Evolutionary conservation across 192 early-diverging fungal genomes (phyloP), one percentile per base, ranked within the genome.

Genomic region (Dispira simplex): DNA sequence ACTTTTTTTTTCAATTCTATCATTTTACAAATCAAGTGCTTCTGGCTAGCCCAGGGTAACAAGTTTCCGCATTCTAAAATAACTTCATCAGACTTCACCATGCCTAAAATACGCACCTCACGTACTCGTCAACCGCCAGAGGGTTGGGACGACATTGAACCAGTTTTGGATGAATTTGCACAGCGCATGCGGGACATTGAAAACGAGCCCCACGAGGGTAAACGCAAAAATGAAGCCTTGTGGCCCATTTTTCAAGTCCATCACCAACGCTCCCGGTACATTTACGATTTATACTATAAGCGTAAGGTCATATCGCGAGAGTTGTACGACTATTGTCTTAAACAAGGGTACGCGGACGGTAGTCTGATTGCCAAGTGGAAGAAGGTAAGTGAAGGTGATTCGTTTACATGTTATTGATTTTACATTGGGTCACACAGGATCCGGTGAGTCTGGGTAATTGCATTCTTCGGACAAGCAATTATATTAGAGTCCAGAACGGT

Each of bases 101-200:
- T 91, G 85, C 86, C 85, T 65, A 88, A 89, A 67, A 81, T 89
- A 63, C 81, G 78, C 71, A 83, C 83, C 46, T 70, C 75, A 60
- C 83, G 91, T 60, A 88, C 88, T 27, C 90, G 92, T 69, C 74
- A 83, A 63, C 88, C 92, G 32, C 96, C 96, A 26, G 91, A 90
- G 44, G 97, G 95, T 13, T 97, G 90, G 79, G 93, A 92, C 63
- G 88, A 93, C 47, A 87, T 99, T 39, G 95, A 99, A 70, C 91
- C 93, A 6, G 95, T 89, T 11, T 77, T 99, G 43, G 70, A 70
- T 25, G 95, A 99, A 66, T 87, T 97, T 69, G 85, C 86, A 32
- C 78, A 81, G 63, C 92, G 92, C 76, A 96, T 99, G 92, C 85
- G 92, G 64, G 97, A 99, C 94, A 94, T 88, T 68, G 96, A 99